Base-by-base conservation (phyloP, 139 green algal genomes). In the Chlamydomonas incerta region DNA sequence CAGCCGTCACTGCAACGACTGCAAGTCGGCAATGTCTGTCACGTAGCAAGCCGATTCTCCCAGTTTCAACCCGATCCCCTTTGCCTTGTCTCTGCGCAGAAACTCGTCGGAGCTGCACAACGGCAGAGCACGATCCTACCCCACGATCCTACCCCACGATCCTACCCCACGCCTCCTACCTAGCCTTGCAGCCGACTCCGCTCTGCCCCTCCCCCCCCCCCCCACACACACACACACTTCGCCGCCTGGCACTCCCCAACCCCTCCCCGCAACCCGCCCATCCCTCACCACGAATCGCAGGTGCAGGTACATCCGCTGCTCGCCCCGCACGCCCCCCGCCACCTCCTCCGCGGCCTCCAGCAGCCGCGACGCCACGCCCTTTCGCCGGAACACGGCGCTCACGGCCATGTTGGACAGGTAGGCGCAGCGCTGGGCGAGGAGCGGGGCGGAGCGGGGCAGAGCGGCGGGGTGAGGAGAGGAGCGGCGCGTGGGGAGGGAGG, bases 381-480 rank as follows among this genome's bases (percentile, higher is more conserved):
- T 80, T 1, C 93, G 73, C 46, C 90, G 72, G 20, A 82, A 86
- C 0, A 73, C 46, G 29, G 65, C 60, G 2, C 72, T 63, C 5
- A 95, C 88, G 1, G 93, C 93, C 93, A 96, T 96, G 87, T 96
- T 96, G 85, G 91, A 95, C n/a, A 96, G 57, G 86, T 96, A 96
- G 0, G 85, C 88, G 50, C 91, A 90, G n/a, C 92, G 79, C 91
- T 93, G 90, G 63, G 74, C 60, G 41, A 5, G n/a, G 41, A 20
- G 34, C 31, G 68, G 14, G 68, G 34, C 13, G 15, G 68, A 2
- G 66, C 3, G 33, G 28, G 66, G 68, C 1, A 2, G 65, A 15
- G 31, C 0, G 57, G n/a, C 29, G 63, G 10, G 63, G 63, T 37
- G 63, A 21, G 62, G 8, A 69, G 62, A 28, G 62, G 62, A 35